These are phyloP conservation scores for Mortierella polycephala DNA, from an alignment of 371 early-diverging fungal genomes.

Conservation along the genomic window DNA sequence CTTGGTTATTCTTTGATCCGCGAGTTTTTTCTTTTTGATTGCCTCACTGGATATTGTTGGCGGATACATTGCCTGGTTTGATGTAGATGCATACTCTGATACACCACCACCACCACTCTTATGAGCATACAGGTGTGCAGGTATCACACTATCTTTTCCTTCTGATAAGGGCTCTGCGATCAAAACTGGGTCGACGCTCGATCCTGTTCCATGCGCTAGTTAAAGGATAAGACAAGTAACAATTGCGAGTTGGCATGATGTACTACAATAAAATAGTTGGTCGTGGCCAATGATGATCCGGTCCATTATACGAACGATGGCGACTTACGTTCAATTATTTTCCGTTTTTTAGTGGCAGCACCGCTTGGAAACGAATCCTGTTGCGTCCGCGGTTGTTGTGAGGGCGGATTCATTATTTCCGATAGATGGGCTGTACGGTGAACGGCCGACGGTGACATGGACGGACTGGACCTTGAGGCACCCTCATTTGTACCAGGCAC, in stretches of 20 bases:
- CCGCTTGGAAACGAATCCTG: background rate
- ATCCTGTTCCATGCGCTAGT: constrained; percentile 6
- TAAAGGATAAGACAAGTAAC: background rate
- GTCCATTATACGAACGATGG: background rate
- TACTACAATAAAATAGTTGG: background rate
- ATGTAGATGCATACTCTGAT: constrained; percentile 3
- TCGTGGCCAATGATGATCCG: no score
- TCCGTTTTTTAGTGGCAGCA: constrained; percentile 14
- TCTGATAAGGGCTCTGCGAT: background rate
- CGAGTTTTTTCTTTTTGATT: constrained; percentile 15
- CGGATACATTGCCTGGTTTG: background rate
- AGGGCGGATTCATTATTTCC: constrained; percentile 7
- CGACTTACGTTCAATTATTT: constrained; percentile 20
- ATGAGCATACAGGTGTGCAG: constrained; percentile 4
- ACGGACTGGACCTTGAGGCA: background rate
- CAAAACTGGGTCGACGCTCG: constrained; percentile 6
- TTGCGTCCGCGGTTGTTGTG: constrained; percentile 1
- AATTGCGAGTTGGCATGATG: background rate
- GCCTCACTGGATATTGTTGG: constrained; percentile 3
- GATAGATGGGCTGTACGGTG: constrained; percentile 11
- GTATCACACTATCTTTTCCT: background rate
- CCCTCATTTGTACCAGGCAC: background rate
- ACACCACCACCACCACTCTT: background rate
- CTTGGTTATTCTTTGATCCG: background rate
- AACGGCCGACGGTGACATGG: constrained; percentile 9